Percentiles rank a stretch among this genome's conserved stretches.
phyloP scores from a whole-genome alignment of 768 basidiomycete species.

The Leccinum arenicola region DNA sequence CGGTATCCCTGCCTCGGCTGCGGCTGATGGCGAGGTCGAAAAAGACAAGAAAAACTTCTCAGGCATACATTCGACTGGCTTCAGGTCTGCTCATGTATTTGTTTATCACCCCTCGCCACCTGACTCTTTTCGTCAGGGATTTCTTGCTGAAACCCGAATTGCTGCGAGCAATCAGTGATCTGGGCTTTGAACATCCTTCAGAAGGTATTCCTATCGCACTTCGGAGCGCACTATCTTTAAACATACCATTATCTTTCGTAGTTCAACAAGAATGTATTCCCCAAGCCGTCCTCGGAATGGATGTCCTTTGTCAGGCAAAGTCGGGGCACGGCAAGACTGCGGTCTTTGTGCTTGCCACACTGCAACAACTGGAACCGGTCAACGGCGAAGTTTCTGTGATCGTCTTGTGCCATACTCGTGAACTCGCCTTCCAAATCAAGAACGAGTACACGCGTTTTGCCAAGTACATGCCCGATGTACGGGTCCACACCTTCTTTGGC shows the following conservation, averaged over 20 bases:
- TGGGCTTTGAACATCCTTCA: constrained; percentile 99
- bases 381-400: constrained; percentile 97
- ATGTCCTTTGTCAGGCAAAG: constrained; percentile 99
- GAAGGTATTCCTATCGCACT: constrained; percentile 61
- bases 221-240: neutral
- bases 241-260: constrained; percentile 29
- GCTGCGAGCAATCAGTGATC: constrained; percentile 94
- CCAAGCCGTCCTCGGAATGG: constrained; percentile 98
- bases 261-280: constrained; percentile 99
- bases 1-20: constrained; percentile 46
- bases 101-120: neutral
- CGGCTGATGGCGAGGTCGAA: constrained; percentile 51
- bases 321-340: constrained; percentile 99
- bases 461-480: constrained; percentile 99
- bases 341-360: constrained; percentile 95
- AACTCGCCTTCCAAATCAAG: constrained; percentile 99
- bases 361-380: constrained; percentile 97
- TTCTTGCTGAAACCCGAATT: constrained; percentile 98
- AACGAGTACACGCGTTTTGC: constrained; percentile 99
- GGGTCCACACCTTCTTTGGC: constrained; percentile 96
- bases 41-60: constrained; percentile 98
- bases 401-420: constrained; percentile 98
- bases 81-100: constrained; percentile 60
- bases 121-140: constrained; percentile 55
- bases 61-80: constrained; percentile 99